Base-by-base conservation (phyloP, 73 alveolate genomes). In the Breviolum minutum region DNA sequence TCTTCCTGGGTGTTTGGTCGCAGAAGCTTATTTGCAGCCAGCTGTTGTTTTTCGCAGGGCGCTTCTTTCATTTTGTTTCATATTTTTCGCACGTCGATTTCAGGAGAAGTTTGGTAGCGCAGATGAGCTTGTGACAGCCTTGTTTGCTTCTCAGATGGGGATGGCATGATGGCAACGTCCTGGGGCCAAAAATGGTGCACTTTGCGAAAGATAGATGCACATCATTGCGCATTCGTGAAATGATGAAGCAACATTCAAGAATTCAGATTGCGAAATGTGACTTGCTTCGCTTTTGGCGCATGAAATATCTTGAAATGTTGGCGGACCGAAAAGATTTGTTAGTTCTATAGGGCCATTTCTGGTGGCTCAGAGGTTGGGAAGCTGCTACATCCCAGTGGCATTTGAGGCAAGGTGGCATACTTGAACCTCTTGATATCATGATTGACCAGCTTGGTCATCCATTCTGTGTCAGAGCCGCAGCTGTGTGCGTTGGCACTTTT, bases 301-400 rank as follows among this genome's bases (percentile, higher is more conserved):
- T 40, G 54, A 40, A 40, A 40, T 40, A 40, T 40, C 54, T 40
- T 40, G 54, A 40, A 40, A 40, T 40, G 54, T 40, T 40, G 54
- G 54, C 54, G 54, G 54, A 40, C 54, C 54, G 54, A 40, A 40
- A 40, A 40, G 3, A 40, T 2, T 2, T 40, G 54, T 40, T 40
- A 40, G 54, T 40, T 40, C 54, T 40, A 3, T 40, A 40, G 54
- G 54, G 54, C 54, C 3, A 40, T 40, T 40, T 40, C 54, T 40
- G 54, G 54, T 40, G 5, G 3, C 54, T 40, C 54, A 40, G 8
- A 89, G 96, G 86, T 71, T 89, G 60, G 96, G 96, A 20, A 89
- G 96, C 86, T 89, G 96, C 96, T 89, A 89, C 73, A 89, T 89
- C n/a, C 96, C 96, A 19, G 96, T 89, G 63, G 96, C 96, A 29